Evolutionary conservation across 2,329 filamentous ascomycete genomes (phyloP).

Genomic region (Fusarium praegraminearum): DNA sequence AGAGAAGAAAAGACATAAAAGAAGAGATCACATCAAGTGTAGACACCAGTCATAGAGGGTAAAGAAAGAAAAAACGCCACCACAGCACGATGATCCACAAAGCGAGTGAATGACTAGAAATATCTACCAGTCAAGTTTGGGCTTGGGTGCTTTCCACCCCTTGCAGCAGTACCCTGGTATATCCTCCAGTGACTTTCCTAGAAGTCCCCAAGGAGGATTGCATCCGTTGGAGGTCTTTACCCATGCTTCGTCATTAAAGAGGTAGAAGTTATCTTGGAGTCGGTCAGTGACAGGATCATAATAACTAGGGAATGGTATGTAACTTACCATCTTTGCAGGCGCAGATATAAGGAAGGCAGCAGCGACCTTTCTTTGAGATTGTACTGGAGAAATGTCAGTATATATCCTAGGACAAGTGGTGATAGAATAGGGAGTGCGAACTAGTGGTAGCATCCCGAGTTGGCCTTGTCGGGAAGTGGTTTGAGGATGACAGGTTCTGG

Average conservation of each 20-base stretch:
- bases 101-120: not conserved
- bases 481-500: constrained; percentile 9
- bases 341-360: constrained; percentile 38
- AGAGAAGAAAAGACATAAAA: not conserved
- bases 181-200: constrained; percentile 20
- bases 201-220: constrained; percentile 29
- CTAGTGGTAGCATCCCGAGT: constrained; percentile 23
- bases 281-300: not conserved
- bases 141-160: not conserved
- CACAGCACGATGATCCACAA: not conserved
- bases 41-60: too few species aligned
- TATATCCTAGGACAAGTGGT: fast-evolving
- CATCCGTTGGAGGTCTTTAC: constrained; percentile 16
- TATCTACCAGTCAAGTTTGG: not conserved
- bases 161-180: constrained; percentile 39
- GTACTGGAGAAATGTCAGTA: constrained; percentile 12
- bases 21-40: not conserved
- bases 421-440: not conserved
- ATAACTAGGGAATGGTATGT: not conserved
- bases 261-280: constrained; percentile 20
- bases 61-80: not conserved
- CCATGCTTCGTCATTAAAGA: constrained; percentile 32
- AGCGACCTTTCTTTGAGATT: constrained; percentile 6
- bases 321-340: constrained; percentile 32
- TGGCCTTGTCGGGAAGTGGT: not conserved